These are phyloP conservation scores for Lomentospora prolificans DNA, from an alignment of 2,329 filamentous ascomycete genomes.

Conservation along the genomic window DNA sequence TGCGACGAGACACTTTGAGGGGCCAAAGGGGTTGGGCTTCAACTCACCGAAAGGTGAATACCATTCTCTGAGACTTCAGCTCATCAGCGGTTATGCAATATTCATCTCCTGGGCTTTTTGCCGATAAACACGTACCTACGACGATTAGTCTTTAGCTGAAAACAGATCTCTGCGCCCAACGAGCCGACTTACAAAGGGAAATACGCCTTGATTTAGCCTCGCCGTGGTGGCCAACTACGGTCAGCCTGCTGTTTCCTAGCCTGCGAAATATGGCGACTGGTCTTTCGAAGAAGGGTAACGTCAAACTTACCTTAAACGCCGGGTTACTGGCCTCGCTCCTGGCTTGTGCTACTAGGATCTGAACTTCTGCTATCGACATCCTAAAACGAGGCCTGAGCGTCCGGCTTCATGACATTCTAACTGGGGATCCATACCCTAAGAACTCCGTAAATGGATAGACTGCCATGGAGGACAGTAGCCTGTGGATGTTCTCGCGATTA, in stretches of 20 bases:
- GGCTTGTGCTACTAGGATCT: slow-evolving; percentile 46
- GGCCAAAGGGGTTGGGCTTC: no score
- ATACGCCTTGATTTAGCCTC: slow-evolving; percentile 35
- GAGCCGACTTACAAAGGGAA: slow-evolving; percentile 46
- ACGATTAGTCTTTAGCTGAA: background rate
- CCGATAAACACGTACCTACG: slow-evolving; percentile 53
- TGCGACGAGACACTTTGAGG: no score
- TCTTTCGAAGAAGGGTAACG: background rate
- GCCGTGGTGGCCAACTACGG: background rate
- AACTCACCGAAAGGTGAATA: no score
- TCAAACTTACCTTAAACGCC: slow-evolving; percentile 40
- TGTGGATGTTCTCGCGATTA: slow-evolving; percentile 42
- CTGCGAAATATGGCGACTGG: background rate
- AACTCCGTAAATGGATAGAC: slow-evolving; percentile 9
- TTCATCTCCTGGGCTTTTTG: slow-evolving; percentile 34
- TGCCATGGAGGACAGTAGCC: slow-evolving; percentile 6
- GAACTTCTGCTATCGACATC: slow-evolving; percentile 48
- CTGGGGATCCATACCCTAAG: slow-evolving; percentile 9
- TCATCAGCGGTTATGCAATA: background rate
- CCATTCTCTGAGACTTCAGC: no score
- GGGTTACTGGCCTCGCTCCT: slow-evolving; percentile 42
- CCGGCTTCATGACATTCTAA: no score
- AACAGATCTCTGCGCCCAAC: background rate
- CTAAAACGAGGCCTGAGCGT: no score
- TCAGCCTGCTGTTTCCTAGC: background rate